Conservation (phyloP, 352 stramenopile species). For the Globisporangium abappressorium region DNA sequence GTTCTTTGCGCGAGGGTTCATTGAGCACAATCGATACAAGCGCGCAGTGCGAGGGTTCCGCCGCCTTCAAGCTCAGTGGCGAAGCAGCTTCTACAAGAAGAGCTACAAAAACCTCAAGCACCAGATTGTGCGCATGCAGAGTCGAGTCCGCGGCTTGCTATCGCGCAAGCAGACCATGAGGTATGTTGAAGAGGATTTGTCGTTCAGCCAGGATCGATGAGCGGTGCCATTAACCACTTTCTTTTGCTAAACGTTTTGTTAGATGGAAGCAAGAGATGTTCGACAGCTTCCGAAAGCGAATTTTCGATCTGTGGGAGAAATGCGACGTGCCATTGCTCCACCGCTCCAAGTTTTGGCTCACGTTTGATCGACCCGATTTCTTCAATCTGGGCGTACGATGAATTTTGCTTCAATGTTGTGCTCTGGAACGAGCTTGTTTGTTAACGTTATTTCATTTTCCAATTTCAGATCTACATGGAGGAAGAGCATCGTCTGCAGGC, state of each 20-base stretch:
- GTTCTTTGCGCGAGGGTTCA: conserved; percentile 48
- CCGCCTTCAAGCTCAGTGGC: conserved; percentile 63
- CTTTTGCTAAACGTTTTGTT: not conserved
- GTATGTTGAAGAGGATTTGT: conserved; percentile 18
- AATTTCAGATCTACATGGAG: conserved; percentile 53
- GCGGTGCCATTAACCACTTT: not conserved
- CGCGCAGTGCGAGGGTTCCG: conserved; percentile 46
- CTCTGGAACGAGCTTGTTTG: not conserved
- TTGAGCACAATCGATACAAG: conserved; percentile 42
- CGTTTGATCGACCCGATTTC: conserved; percentile 67
- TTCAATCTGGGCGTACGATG: conserved; percentile 67
- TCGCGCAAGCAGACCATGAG: conserved; percentile 57
- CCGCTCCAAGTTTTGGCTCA: conserved; percentile 83
- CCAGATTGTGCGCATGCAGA: conserved; percentile 65
- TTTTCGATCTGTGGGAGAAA: conserved; percentile 71
- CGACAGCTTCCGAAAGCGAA: conserved; percentile 42
- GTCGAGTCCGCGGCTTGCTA: conserved; percentile 50
- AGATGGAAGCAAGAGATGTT: conserved; percentile 72
- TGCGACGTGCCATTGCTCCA: conserved; percentile 66
- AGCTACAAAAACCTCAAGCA: conserved; percentile 61
- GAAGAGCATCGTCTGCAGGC: conserved; percentile 51
- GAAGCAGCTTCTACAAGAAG: conserved; percentile 58
- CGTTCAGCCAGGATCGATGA: too few relatives aligned
- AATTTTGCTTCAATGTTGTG: not conserved
- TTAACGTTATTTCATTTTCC: not conserved